These are phyloP conservation scores for Viola odorata DNA, from an alignment of 345 rosid genomes.

Conservation along the genomic window DNA sequence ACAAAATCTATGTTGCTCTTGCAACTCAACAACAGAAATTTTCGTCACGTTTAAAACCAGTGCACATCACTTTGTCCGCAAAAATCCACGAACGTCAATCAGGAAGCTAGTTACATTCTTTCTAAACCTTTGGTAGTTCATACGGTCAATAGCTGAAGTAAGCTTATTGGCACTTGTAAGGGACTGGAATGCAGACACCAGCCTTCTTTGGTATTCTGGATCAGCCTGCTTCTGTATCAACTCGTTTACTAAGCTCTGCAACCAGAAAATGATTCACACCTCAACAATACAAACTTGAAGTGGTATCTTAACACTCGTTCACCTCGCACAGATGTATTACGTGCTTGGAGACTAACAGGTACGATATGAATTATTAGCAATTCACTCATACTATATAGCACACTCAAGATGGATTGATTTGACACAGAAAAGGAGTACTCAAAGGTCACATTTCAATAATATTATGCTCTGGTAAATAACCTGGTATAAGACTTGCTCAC, in stretches of 20 bases:
- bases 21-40: not conserved
- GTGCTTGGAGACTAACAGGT: too few relatives aligned
- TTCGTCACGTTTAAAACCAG: not conserved
- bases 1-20: not conserved
- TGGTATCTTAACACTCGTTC: too few relatives aligned
- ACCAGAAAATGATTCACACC: too few relatives aligned
- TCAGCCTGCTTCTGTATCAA: slow-evolving; percentile 72
- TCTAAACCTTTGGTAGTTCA: slow-evolving; percentile 87
- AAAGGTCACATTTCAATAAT: too few relatives aligned
- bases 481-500: slow-evolving; percentile 88
- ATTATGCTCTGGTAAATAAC: slow-evolving; percentile 26
- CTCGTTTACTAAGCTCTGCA: slow-evolving; percentile 72
- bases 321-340: too few relatives aligned
- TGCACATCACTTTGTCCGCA: slow-evolving; percentile 50
- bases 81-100: slow-evolving; percentile 87
- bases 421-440: too few relatives aligned
- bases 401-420: too few relatives aligned
- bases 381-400: too few relatives aligned
- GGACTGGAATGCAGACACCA: slow-evolving; percentile 61
- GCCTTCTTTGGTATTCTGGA: slow-evolving; percentile 50
- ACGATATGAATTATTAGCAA: too few relatives aligned
- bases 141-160: slow-evolving; percentile 68
- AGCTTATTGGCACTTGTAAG: slow-evolving; percentile 87
- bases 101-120: slow-evolving; percentile 78
- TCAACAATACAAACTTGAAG: too few relatives aligned